Percentiles rank a stretch among this genome's conserved stretches.
phyloP scores from a whole-genome alignment of 805 yeast species.

The Myxozyma vanderwaltii region DNA sequence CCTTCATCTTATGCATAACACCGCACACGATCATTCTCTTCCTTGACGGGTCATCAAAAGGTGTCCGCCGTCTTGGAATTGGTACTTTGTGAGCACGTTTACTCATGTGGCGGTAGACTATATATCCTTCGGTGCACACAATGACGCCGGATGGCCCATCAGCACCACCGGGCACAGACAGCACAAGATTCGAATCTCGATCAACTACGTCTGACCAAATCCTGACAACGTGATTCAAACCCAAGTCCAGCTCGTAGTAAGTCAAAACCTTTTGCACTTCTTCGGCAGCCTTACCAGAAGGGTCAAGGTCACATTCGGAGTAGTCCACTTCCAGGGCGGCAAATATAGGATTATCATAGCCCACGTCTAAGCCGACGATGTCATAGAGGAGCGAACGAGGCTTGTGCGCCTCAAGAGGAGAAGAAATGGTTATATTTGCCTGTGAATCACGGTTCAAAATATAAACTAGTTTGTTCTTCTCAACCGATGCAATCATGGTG shows the following conservation, averaged over 20 bases:
- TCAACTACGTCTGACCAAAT: conserved; percentile 49
- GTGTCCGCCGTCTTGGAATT: conserved; percentile 54
- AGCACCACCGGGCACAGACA: conserved; percentile 72
- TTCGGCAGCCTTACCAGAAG: conserved; percentile 32
- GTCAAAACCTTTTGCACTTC: conserved; percentile 48
- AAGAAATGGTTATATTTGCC: conserved; percentile 55
- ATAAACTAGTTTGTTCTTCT: conserved; percentile 71
- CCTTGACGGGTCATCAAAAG: conserved; percentile 24
- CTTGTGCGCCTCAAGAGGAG: conserved; percentile 72
- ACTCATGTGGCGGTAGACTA: conserved; percentile 48
- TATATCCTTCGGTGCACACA: conserved; percentile 58
- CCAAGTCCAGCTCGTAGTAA: conserved; percentile 82
- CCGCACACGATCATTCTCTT: conserved; percentile 53
- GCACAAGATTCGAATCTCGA: conserved; percentile 52
- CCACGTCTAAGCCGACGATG: conserved; percentile 67
- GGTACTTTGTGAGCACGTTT: conserved; percentile 48
- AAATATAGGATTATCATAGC: conserved; percentile 81
- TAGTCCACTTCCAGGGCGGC: conserved; percentile 74
- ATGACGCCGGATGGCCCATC: conserved; percentile 73
- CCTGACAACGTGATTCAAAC: conserved; percentile 73
- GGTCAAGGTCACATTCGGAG: conserved; percentile 42
- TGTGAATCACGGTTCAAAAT: conserved; percentile 56
- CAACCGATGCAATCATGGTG: conserved; percentile 68
- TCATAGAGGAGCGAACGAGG: conserved; percentile 55
- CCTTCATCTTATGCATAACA: conserved; percentile 65